A percentile compares a stretch with the other conserved stretches of the same genome.
phyloP scores from a whole-genome alignment of 208 protist genomes.

The Leptomonas seymouri region DNA sequence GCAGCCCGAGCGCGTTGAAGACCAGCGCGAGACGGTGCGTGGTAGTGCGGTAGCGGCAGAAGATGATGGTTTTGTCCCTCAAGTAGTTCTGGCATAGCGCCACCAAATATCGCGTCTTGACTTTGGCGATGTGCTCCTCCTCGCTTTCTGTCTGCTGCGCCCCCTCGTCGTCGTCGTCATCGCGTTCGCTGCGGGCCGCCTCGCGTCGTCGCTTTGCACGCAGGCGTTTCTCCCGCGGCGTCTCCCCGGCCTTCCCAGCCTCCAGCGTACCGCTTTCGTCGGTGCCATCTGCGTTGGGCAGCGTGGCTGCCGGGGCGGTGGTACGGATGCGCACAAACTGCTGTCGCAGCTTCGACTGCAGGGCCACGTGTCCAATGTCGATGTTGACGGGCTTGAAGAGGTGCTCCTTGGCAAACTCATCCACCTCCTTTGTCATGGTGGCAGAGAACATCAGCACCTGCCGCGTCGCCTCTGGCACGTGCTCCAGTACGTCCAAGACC shows the following conservation, averaged over 20 bases:
- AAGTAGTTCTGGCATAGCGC: slow-evolving; percentile 85
- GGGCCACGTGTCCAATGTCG: slow-evolving; percentile 90
- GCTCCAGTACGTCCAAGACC: slow-evolving; percentile 96
- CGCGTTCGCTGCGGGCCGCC: slow-evolving; percentile 21
- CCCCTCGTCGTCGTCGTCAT: not conserved
- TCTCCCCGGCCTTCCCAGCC: slow-evolving; percentile 20
- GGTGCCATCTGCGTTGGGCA: not conserved
- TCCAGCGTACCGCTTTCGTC: slow-evolving; percentile 34
- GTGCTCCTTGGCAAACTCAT: slow-evolving; percentile 85
- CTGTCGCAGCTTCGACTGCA: slow-evolving; percentile 86
- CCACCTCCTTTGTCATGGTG: slow-evolving; percentile 91
- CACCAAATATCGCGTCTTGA: slow-evolving; percentile 83
- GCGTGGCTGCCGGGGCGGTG: slow-evolving; percentile 5
- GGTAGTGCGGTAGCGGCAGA: slow-evolving; percentile 86
- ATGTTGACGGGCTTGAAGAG: slow-evolving; percentile 87
- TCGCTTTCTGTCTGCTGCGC: slow-evolving; percentile 17
- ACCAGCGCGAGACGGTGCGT: slow-evolving; percentile 82
- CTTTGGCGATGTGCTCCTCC: slow-evolving; percentile 67
- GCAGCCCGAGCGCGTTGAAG: slow-evolving; percentile 73
- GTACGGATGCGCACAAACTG: slow-evolving; percentile 87
- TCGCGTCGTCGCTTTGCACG: slow-evolving; percentile 54
- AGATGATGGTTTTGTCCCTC: slow-evolving; percentile 81
- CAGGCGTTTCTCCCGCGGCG: slow-evolving; percentile 42
- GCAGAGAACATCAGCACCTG: slow-evolving; percentile 91
- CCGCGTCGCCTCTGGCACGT: slow-evolving; percentile 71